Percentiles rank a stretch among this genome's conserved stretches.
Conservation (phyloP, 2,329 filamentous ascomycete genomes). For the Colletotrichum somersetense region DNA sequence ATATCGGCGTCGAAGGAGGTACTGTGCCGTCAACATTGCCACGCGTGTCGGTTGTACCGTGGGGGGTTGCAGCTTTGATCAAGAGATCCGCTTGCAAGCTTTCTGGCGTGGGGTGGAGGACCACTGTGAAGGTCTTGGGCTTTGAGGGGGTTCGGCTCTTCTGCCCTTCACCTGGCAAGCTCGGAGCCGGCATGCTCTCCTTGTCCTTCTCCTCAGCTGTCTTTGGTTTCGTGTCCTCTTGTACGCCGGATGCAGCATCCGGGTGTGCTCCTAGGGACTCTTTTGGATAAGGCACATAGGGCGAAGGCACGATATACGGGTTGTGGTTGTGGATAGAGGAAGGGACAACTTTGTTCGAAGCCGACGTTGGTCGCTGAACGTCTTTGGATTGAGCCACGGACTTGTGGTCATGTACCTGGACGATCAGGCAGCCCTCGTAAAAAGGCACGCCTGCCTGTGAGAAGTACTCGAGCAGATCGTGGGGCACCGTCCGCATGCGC, state of each 20-base stretch:
- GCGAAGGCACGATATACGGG: conserved; percentile 88
- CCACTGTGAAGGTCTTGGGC: conserved; percentile 79
- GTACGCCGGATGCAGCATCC: conserved; percentile 42
- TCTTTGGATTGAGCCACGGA: conserved; percentile 72
- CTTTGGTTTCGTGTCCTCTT: conserved; percentile 55
- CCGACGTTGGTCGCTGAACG: conserved; percentile 63
- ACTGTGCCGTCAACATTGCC: conserved; percentile 58
- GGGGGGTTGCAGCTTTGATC: conserved; percentile 80
- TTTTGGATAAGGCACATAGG: conserved; percentile 81
- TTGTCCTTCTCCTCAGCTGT: conserved; percentile 63
- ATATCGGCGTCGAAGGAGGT: conserved; percentile 76
- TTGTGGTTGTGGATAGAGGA: conserved; percentile 96
- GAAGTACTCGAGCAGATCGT: conserved; percentile 88
- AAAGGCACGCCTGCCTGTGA: conserved; percentile 79
- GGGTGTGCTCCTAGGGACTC: conserved; percentile 52
- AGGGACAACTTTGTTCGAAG: conserved; percentile 72
- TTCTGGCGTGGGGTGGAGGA: conserved; percentile 86
- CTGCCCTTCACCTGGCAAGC: conserved; percentile 59
- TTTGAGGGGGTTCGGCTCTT: conserved; percentile 64
- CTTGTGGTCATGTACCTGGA: conserved; percentile 92
- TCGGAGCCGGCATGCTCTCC: conserved; percentile 69
- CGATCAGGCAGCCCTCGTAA: conserved; percentile 95
- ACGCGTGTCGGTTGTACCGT: conserved; percentile 55
- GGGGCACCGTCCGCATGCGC: conserved; percentile 81
- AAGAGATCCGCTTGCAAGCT: conserved; percentile 81